phyloP scores from a whole-genome alignment of 352 stramenopile species.

The Albugo laibachii region DNA sequence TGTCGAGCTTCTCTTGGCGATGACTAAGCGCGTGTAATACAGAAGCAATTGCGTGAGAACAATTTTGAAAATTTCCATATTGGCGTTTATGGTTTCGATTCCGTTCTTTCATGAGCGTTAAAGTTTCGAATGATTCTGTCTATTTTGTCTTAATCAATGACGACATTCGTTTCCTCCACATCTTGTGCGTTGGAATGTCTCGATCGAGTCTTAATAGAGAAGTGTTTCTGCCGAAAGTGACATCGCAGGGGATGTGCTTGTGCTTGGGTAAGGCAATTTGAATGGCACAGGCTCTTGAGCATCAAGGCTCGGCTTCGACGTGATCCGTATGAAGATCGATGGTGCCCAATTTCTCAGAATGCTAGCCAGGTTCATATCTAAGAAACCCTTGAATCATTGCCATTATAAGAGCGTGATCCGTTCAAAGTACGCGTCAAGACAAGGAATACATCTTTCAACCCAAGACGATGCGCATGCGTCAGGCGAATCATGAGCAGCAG shows the following conservation, averaged over 20 bases:
- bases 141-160: constrained; percentile 77
- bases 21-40: constrained; percentile 97
- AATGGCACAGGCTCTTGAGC: constrained; percentile 18
- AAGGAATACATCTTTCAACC: constrained; percentile 75
- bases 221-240: constrained; percentile 16
- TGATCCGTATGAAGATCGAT: constrained; percentile 95
- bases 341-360: constrained; percentile 77
- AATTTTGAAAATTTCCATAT: constrained; percentile 99
- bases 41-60: constrained; percentile 94
- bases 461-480: constrained; percentile 68
- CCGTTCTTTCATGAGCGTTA: constrained; percentile 86
- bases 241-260: constrained; percentile 1
- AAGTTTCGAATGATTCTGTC: constrained; percentile 93
- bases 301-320: constrained; percentile 83
- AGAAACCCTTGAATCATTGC: constrained; percentile 93
- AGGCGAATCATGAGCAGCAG: constrained; percentile 98
- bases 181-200: constrained; percentile 25
- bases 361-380: constrained; percentile 90
- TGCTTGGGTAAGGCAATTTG: neutral
- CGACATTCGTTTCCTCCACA: constrained; percentile 1
- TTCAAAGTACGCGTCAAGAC: constrained; percentile 94
- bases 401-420: constrained; percentile 88
- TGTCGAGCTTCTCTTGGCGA: constrained; percentile 85
- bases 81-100: constrained; percentile 95
- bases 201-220: constrained; percentile 92